Conservation (phyloP, 306 rosid genomes). For the Hylodesmum podocarpum region DNA sequence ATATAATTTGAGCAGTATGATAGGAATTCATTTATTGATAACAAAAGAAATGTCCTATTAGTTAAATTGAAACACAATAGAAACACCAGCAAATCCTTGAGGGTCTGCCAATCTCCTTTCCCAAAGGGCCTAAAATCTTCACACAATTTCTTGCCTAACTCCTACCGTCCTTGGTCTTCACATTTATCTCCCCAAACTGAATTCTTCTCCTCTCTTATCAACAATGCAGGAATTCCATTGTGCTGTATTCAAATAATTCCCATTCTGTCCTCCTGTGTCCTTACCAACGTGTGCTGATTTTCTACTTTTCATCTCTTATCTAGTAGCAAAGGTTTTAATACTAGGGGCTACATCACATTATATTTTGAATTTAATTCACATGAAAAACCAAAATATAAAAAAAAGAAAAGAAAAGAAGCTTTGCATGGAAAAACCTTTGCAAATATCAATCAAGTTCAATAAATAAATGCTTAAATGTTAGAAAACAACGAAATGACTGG, state of each 20-base stretch:
- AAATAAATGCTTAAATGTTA: not conserved
- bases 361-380: not conserved
- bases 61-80: not conserved
- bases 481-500: not conserved
- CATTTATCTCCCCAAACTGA: not conserved
- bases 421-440: not conserved
- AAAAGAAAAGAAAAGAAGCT: not conserved
- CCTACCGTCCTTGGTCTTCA: not conserved
- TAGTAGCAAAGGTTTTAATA: not conserved
- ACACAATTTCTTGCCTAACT: not conserved
- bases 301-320: not conserved
- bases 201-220: not conserved
- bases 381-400: not conserved
- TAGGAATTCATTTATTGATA: not conserved
- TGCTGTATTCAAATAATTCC: not conserved
- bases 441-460: not conserved
- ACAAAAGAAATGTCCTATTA: not conserved
- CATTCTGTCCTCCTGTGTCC: not conserved
- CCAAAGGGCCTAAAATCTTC: not conserved
- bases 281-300: not conserved
- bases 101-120: not conserved
- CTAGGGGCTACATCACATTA: not conserved
- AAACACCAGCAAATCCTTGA: not conserved
- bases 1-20: slow-evolving; percentile 1
- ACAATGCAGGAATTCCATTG: not conserved